Percentiles rank a stretch among this genome's conserved stretches.
Evolutionary conservation across 345 rosid genomes (phyloP).

Genomic region (thale cress (Arabidopsis thaliana)): DNA sequence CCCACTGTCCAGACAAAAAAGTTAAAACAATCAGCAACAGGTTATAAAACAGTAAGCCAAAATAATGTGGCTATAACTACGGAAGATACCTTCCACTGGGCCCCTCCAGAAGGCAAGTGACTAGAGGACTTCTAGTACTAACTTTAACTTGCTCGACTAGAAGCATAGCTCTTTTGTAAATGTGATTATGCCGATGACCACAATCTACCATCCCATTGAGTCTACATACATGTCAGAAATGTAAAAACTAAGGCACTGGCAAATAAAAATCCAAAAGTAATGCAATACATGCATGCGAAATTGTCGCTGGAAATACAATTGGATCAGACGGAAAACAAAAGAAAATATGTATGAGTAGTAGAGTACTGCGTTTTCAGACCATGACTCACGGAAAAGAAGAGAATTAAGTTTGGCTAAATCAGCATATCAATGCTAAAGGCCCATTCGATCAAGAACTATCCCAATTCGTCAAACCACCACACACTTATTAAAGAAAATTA

Average conservation of each 20-base stretch:
- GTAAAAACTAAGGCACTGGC: slow-evolving; percentile 7
- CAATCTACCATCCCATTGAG: slow-evolving; percentile 93
- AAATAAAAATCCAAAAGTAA: slow-evolving; percentile 9
- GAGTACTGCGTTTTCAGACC: slow-evolving; percentile 7
- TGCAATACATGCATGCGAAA: slow-evolving; percentile 4
- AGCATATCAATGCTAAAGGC: slow-evolving; percentile 10
- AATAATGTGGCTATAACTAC: not conserved
- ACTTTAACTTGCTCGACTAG: slow-evolving; percentile 97
- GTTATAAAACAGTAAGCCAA: slow-evolving; percentile 6
- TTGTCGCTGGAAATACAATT: not conserved
- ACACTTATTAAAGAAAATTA: slow-evolving; percentile 35
- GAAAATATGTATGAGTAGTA: not conserved
- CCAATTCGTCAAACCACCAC: not conserved
- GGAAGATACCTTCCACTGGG: slow-evolving; percentile 80
- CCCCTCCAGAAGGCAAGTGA: slow-evolving; percentile 96
- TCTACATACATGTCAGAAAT: slow-evolving; percentile 49
- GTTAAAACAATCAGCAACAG: slow-evolving; percentile 33
- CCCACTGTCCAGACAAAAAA: slow-evolving; percentile 67
- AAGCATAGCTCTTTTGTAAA: slow-evolving; percentile 87
- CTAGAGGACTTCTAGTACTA: slow-evolving; percentile 92
- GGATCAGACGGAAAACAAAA: not conserved
- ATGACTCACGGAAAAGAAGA: slow-evolving; percentile 11
- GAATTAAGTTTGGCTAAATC: slow-evolving; percentile 2
- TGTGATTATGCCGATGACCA: slow-evolving; percentile 78
- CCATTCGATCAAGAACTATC: slow-evolving; percentile 15